Conservation (phyloP, 805 yeast genomes). For the Barnettozyma californica region DNA sequence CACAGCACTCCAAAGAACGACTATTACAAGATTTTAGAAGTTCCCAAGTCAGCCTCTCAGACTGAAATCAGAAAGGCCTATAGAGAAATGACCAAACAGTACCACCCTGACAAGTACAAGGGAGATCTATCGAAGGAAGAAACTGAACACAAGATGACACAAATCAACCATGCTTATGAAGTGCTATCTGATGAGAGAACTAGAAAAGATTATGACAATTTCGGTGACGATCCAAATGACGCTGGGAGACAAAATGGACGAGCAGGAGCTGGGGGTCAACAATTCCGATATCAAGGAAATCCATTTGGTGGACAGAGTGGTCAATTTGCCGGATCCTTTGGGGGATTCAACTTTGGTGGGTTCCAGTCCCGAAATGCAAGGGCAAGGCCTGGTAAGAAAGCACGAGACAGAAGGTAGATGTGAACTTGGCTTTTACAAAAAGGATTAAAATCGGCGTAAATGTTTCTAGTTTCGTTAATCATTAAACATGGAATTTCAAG, state of each 20-base stretch:
- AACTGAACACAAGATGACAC: conserved; percentile 82
- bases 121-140: conserved; percentile 61
- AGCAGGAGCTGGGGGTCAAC: conserved; percentile 1
- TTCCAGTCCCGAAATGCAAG: background rate
- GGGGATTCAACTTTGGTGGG: conserved; percentile 4
- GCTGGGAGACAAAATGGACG: conserved; percentile 18
- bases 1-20: conserved; percentile 46
- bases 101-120: conserved; percentile 89
- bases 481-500: background rate
- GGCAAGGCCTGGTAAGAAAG: conserved; percentile 1
- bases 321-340: conserved; percentile 1
- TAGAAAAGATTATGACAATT: conserved; percentile 59
- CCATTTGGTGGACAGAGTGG: conserved; percentile 6
- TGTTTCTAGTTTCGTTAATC: background rate
- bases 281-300: background rate
- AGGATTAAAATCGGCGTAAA: background rate
- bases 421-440: background rate
- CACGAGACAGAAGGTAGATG: background rate
- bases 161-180: conserved; percentile 90
- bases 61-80: conserved; percentile 76
- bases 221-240: conserved; percentile 49
- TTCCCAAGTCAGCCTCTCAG: conserved; percentile 60
- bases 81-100: conserved; percentile 68
- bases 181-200: conserved; percentile 63
- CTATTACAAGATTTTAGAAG: conserved; percentile 73